Evolutionary conservation across 768 basidiomycete genomes (phyloP).

Genomic region (Aureoboletus auriporus): DNA sequence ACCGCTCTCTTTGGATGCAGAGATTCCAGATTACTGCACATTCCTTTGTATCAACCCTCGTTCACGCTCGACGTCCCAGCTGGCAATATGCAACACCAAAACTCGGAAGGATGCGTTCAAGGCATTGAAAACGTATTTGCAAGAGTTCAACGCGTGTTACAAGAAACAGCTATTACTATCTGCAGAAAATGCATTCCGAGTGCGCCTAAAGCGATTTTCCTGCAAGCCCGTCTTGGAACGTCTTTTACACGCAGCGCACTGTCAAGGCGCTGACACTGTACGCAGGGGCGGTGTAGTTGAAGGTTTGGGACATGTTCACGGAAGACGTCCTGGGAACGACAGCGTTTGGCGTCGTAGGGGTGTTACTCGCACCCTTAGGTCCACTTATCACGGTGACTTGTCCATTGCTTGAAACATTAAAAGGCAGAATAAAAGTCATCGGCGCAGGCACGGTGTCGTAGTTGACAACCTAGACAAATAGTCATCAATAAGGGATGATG

Average conservation of each 20-base stretch:
- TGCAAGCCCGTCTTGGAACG: neutral
- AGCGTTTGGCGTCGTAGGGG: constrained; percentile 42
- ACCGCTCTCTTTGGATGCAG: constrained; percentile 52
- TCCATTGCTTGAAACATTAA: constrained; percentile 42
- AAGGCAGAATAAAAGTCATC: constrained; percentile 51
- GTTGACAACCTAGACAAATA: constrained; percentile 47
- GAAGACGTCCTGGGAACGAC: constrained; percentile 43
- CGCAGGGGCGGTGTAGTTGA: constrained; percentile 50
- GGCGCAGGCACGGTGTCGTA: constrained; percentile 35
- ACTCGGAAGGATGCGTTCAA: constrained; percentile 54
- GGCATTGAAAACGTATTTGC: constrained; percentile 41
- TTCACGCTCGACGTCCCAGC: constrained; percentile 75
- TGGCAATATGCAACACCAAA: constrained; percentile 73
- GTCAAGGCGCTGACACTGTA: constrained; percentile 35
- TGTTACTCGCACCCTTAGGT: constrained; percentile 48
- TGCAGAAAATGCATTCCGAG: too few species aligned
- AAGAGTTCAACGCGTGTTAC: constrained; percentile 25
- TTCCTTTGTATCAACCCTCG: constrained; percentile 74
- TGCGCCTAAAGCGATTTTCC: neutral
- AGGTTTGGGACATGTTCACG: constrained; percentile 45
- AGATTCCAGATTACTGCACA: constrained; percentile 71
- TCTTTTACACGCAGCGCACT: constrained; percentile 3
- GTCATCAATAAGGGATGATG: too few species aligned
- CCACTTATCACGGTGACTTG: constrained; percentile 48
- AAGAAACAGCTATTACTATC: constrained; percentile 9